Evolutionary conservation across 2,329 filamentous ascomycete genomes (phyloP), one percentile per base, ranked within the genome.

Genomic region (Alternaria angustiovoidea): DNA sequence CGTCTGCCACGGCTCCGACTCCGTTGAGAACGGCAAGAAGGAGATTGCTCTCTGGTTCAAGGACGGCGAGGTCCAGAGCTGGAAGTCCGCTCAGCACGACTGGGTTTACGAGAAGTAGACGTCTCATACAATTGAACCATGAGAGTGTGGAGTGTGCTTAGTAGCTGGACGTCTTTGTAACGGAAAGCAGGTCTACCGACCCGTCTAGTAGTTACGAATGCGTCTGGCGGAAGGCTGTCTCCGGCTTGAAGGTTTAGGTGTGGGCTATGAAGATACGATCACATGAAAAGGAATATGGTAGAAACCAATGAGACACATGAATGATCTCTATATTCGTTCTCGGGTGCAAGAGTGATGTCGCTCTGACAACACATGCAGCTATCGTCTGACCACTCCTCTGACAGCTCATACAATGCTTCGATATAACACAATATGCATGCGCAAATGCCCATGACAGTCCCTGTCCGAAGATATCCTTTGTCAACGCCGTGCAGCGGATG

Each of bases 21-120:
- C 87, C 81, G 94, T 99, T 84, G 95, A 99, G 89, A 97, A 89
- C 86, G 95, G 95, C 84, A 89, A 98, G 91, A 97, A 98, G 92
- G 95, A 99, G 88, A 99, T 99, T 81, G 91, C 90, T 78, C 90
- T 98, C 81, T 99, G 95, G 95, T 99, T 99, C 91, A 89, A 91
- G 84, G 86, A 91, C 73, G 89, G 88, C 74, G 95, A 98, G 83
- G 81, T 97, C 78, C 83, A 93, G 83, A 86, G 80, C 84, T 98
- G 91, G 89, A 94, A 95, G 88, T 85, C 86, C 73, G 86, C 91
- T 80, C 87, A 92, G 85, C 88, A 91, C 84, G 88, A 91, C 87
- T 98, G 95, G 95, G 86, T 98, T 87, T 98, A 97, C 87, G 95
- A 99, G 91, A 94, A 96, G 87, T 65, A 65, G 54, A 64, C 54